A percentile compares a stretch with the other conserved stretches of the same genome.
Conservation (phyloP, 2,329 filamentous ascomycete species). For the Iodosphaeria phyllophila region DNA sequence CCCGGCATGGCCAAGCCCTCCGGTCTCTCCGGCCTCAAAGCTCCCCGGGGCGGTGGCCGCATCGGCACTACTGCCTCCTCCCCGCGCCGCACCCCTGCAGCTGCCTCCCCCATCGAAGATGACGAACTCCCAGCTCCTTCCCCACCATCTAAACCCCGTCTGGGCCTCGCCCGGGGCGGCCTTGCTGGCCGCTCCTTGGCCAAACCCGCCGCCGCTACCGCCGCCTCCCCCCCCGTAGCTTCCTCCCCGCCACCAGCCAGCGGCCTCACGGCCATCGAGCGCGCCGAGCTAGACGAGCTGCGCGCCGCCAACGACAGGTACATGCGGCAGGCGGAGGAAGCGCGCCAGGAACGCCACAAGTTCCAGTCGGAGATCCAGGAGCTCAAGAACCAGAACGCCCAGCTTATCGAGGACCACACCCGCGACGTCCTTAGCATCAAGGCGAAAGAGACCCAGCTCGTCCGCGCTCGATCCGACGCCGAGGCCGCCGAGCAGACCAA, state of each 20-base stretch:
- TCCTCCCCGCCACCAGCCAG: slow-evolving; percentile 40
- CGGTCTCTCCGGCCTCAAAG: slow-evolving; percentile 37
- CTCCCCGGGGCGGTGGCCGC: slow-evolving; percentile 40
- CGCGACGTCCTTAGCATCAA: slow-evolving; percentile 91
- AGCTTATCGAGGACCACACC: slow-evolving; percentile 93
- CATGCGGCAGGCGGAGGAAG: slow-evolving; percentile 56
- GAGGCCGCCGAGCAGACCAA: slow-evolving; percentile 78
- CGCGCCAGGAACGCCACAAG: slow-evolving; percentile 64
- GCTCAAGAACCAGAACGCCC: slow-evolving; percentile 90
- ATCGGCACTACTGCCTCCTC: slow-evolving; percentile 32
- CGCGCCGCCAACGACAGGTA: slow-evolving; percentile 68
- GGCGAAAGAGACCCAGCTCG: slow-evolving; percentile 93
- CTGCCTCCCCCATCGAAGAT: slow-evolving; percentile 36
- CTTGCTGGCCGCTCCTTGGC: slow-evolving; percentile 72
- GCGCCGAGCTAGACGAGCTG: slow-evolving; percentile 82
- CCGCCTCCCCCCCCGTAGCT: slow-evolving; percentile 26
- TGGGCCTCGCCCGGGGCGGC: slow-evolving; percentile 57
- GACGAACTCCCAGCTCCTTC: slow-evolving; percentile 22
- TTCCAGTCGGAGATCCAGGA: slow-evolving; percentile 79
- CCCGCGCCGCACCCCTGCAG: slow-evolving; percentile 26
- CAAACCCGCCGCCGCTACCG: slow-evolving; percentile 42
- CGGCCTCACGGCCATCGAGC: slow-evolving; percentile 60
- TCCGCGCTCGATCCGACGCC: slow-evolving; percentile 75
- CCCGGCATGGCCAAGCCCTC: slow-evolving; percentile 34
- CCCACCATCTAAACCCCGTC: slow-evolving; percentile 39